These are phyloP conservation scores for Clitoria ternatea DNA, from an alignment of 306 rosid species.

Conservation along the genomic window DNA sequence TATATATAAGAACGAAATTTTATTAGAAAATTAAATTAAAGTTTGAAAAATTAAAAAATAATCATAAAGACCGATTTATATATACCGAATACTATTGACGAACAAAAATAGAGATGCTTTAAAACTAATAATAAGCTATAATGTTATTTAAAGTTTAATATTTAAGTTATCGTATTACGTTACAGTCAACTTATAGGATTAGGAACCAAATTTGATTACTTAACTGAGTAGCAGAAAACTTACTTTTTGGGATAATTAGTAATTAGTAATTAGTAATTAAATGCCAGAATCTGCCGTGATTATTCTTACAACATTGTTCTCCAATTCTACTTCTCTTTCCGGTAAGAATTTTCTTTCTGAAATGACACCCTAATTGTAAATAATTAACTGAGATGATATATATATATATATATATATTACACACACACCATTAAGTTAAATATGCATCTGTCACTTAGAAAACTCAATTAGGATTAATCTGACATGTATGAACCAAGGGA, in stretches of 20 bases:
- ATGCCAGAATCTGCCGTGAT: background rate
- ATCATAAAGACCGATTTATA: background rate
- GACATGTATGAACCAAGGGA: background rate
- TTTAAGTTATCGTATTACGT: background rate
- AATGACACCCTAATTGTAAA: background rate
- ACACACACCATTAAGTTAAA: background rate
- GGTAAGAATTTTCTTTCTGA: conserved; percentile 4
- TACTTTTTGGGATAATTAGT: background rate
- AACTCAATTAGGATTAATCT: background rate
- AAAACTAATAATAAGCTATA: background rate
- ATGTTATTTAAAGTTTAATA: too few relatives aligned
- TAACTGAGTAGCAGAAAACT: background rate
- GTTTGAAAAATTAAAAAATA: background rate
- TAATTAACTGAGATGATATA: too few relatives aligned
- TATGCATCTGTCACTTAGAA: background rate
- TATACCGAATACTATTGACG: background rate
- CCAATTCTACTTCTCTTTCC: background rate
- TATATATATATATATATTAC: too few relatives aligned
- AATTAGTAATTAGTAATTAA: too few relatives aligned
- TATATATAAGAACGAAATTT: background rate
- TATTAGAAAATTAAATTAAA: background rate
- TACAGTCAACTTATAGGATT: background rate
- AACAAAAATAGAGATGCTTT: background rate
- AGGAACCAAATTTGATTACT: background rate
- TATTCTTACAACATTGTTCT: background rate